Evolutionary conservation across 2,329 filamentous ascomycete genomes (phyloP), one percentile per base, ranked within the genome.

Genomic region (Thelonectria olida): DNA sequence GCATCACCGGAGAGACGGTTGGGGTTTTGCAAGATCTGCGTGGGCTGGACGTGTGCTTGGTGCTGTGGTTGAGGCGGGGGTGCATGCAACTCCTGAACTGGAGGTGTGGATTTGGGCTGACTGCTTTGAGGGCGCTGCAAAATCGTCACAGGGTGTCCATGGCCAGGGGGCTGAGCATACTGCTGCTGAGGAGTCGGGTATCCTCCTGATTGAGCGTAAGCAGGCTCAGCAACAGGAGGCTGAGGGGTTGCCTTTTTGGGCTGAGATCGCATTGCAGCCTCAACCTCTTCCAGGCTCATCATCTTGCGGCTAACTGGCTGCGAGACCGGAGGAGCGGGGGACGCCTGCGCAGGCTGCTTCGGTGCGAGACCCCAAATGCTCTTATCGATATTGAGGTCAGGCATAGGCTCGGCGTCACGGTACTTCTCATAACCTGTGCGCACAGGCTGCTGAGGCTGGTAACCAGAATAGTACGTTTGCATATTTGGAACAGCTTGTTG

Each of bases 221-320:
- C 44, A 63, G 77, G 66, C 7, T 77, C 69, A 15, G 66, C 63
- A 39, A 62, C 50, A 36, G 66, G 67, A 22, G 70, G 67, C n/a
- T 70, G 73, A 57, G 79, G 74, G 10, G 79, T 70, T 10, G 81
- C 79, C 63, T 84, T 84, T 70, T 86, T 85, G 28, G 87, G 80
- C 68, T 94, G 90, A 31, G 86, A 84, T 62, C 92, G 88, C 90
- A 99, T 94, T 66, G 93, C 90, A 54, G 95, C 95, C 80, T 99
- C 96, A 19, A 99, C 94, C 80, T 99, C 96, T 75, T 98, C 96
- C 72, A 99, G 78, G 72, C 93, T 98, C 91, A 99, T 90, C 80
- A 97, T 90, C 81, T 94, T 97, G 72, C 89, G 88, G 41, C 84
- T 74, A 17, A 74, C 66, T 31, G 75, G 66, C 31, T 72, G 71